phyloP scores from a whole-genome alignment of 805 yeast genomes.

The Martiniozyma abietophila region DNA sequence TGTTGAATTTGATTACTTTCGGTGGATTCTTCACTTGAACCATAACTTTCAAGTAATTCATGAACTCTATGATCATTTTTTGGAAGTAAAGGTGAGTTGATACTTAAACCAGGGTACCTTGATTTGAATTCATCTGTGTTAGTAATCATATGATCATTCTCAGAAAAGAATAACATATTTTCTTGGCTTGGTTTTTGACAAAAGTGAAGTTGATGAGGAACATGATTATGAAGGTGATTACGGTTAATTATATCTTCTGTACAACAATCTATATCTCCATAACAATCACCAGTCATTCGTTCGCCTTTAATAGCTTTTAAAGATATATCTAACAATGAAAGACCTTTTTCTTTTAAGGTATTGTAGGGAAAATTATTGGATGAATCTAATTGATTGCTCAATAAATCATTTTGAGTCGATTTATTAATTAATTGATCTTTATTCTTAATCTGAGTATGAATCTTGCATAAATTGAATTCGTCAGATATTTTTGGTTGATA shows the following conservation, averaged over 20 bases:
- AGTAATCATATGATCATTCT: constrained; percentile 19
- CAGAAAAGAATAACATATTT: constrained; percentile 24
- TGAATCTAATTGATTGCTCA: no score
- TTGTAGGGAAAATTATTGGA: no score
- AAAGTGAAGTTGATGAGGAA: constrained; percentile 21
- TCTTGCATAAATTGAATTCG: no score
- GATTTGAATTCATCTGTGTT: constrained; percentile 18
- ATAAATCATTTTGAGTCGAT: no score
- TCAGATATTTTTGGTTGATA: not conserved
- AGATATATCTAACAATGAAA: constrained; percentile 24
- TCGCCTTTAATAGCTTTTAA: constrained; percentile 23
- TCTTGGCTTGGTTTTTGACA: constrained; percentile 28
- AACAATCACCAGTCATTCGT: constrained; percentile 24
- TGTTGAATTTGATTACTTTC: constrained; percentile 1
- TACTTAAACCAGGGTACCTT: constrained; percentile 24
- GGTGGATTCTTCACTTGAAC: constrained; percentile 5
- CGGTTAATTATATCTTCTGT: constrained; percentile 18
- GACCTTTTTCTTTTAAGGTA: constrained; percentile 4
- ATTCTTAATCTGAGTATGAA: no score
- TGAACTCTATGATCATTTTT: constrained; percentile 6
- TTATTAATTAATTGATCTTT: no score
- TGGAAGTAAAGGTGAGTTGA: constrained; percentile 25
- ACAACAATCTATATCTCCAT: constrained; percentile 24
- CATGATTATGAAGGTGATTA: constrained; percentile 16
- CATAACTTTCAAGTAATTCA: constrained; percentile 3